phyloP scores from a whole-genome alignment of 768 basidiomycete genomes.

The Polyporus arcularius region DNA sequence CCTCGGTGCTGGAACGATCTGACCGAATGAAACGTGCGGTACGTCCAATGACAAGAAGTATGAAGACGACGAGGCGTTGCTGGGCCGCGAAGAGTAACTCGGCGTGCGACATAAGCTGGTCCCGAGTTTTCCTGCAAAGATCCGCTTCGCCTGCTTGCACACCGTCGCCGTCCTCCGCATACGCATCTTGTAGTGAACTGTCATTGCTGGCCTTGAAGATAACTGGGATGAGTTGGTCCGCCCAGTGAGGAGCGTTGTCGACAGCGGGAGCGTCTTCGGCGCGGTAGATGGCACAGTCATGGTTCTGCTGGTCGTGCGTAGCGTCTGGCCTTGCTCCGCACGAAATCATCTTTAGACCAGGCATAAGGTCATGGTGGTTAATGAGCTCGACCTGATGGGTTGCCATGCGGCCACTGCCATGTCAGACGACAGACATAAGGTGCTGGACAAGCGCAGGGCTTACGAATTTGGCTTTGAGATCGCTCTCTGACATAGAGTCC shows the following conservation, averaged over 20 bases:
- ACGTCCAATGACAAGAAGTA: constrained; percentile 9
- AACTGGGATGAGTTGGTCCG: constrained; percentile 7
- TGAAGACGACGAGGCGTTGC: constrained; percentile 7
- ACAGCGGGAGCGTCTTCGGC: neutral
- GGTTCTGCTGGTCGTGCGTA: neutral
- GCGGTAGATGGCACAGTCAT: neutral
- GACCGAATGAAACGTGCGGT: constrained; percentile 3
- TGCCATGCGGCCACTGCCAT: neutral
- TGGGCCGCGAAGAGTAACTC: constrained; percentile 5
- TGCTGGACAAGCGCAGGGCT: neutral
- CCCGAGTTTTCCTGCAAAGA: neutral
- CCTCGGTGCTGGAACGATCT: constrained; percentile 12
- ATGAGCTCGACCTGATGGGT: neutral
- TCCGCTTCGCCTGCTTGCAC: neutral
- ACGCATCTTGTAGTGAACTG: neutral
- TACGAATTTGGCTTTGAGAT: neutral
- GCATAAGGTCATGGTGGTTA: neutral
- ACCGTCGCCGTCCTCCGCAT: neutral
- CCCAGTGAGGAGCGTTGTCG: neutral
- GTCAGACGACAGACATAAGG: too few species aligned
- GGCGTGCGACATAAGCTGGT: constrained; percentile 4
- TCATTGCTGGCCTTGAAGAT: constrained; percentile 1
- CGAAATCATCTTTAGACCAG: neutral
- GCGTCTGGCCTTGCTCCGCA: neutral
- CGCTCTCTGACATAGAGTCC: neutral